phyloP scores from a whole-genome alignment of 345 rosid genomes.

The Arabis hirsuta region DNA sequence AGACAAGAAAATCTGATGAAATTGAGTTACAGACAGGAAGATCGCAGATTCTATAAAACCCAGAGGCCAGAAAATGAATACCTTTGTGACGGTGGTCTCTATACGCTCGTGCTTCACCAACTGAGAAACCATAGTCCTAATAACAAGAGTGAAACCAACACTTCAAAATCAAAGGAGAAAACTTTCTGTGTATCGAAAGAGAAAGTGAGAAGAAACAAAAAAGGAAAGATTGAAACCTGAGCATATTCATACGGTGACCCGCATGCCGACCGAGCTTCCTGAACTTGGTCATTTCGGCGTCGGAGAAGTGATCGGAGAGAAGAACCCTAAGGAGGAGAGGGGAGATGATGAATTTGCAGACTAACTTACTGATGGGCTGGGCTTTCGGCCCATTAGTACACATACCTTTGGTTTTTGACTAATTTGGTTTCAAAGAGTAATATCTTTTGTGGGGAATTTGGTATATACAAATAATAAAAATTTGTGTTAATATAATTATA shows the following conservation, averaged over 20 bases:
- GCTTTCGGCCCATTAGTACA: background rate
- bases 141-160: slow-evolving; percentile 25
- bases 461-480: background rate
- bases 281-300: slow-evolving; percentile 63
- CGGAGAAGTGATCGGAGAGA: slow-evolving; percentile 32
- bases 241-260: slow-evolving; percentile 88
- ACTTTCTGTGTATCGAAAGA: background rate
- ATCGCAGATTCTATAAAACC: slow-evolving; percentile 37
- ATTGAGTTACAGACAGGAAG: slow-evolving; percentile 31
- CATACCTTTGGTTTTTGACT: background rate
- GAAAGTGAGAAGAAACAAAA: background rate
- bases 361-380: slow-evolving; percentile 4
- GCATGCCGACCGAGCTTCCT: slow-evolving; percentile 81
- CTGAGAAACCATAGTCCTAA: slow-evolving; percentile 91
- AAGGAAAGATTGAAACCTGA: slow-evolving; percentile 53
- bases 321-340: slow-evolving; percentile 18
- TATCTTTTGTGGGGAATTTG: background rate
- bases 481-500: too few species aligned
- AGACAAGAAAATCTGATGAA: slow-evolving; percentile 21
- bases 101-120: slow-evolving; percentile 91
- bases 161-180: background rate
- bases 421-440: background rate
- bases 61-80: slow-evolving; percentile 8
- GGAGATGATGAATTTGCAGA: background rate
- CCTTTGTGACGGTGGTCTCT: slow-evolving; percentile 94